These are phyloP conservation scores for Suillus tomentosus DNA, from an alignment of 768 basidiomycete species.

Conservation along the genomic window DNA sequence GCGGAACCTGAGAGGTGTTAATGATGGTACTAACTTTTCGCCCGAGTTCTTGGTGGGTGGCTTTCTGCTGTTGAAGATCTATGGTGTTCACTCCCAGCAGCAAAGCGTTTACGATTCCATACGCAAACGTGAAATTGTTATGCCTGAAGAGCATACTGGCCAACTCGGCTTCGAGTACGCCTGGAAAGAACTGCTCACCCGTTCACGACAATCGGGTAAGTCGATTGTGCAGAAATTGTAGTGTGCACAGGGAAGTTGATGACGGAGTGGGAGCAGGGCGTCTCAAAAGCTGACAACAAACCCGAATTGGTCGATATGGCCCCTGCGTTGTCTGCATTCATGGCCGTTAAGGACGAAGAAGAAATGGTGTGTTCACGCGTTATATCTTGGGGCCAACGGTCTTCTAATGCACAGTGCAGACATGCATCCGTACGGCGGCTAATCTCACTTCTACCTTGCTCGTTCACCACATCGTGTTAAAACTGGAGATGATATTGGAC, in stretches of 20 bases:
- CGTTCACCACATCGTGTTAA: constrained; percentile 81
- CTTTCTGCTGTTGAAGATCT: background rate
- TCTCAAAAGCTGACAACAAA: constrained; percentile 55
- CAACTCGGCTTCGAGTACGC: constrained; percentile 98
- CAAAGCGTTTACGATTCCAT: constrained; percentile 93
- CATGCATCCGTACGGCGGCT: constrained; percentile 73
- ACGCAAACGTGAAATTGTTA: constrained; percentile 89
- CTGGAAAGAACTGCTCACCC: constrained; percentile 91
- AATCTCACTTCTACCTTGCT: constrained; percentile 84
- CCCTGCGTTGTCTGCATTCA: constrained; percentile 69
- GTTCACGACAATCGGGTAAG: constrained; percentile 79
- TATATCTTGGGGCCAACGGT: constrained; percentile 1
- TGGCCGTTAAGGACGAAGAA: constrained; percentile 90
- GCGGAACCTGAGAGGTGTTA: constrained; percentile 90
- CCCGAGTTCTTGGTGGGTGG: constrained; percentile 76
- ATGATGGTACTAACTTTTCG: constrained; percentile 81
- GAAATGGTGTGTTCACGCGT: constrained; percentile 68
- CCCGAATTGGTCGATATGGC: constrained; percentile 82
- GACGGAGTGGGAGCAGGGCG: constrained; percentile 77
- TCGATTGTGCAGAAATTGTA: constrained; percentile 27
- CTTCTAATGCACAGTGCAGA: constrained; percentile 47
- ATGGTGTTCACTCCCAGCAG: constrained; percentile 42
- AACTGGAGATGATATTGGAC: constrained; percentile 89
- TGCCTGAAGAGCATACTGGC: constrained; percentile 97
- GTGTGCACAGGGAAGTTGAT: constrained; percentile 84